These are phyloP conservation scores for Aureobasidium subglaciale DNA, from an alignment of 2,329 filamentous ascomycete genomes.

Conservation along the genomic window DNA sequence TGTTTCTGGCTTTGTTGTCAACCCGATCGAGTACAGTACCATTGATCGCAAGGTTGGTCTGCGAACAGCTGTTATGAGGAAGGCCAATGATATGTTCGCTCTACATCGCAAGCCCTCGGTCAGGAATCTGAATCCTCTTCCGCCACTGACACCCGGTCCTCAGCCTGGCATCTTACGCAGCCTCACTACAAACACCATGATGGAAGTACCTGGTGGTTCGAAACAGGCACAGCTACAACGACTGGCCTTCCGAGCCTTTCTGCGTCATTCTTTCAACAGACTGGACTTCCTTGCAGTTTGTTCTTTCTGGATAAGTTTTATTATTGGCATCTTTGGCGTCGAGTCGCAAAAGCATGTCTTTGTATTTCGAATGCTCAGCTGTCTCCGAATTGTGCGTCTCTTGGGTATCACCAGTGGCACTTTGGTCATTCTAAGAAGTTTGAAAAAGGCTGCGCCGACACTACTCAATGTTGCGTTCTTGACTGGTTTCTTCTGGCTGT, in stretches of 20 bases:
- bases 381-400: constrained; percentile 84
- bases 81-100: constrained; percentile 73
- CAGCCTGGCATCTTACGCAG: constrained; percentile 26
- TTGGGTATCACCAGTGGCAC: constrained; percentile 89
- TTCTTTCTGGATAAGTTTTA: constrained; percentile 90
- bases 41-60: constrained; percentile 72
- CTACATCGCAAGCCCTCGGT: constrained; percentile 67
- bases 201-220: constrained; percentile 51
- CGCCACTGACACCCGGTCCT: constrained; percentile 19
- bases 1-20: constrained; percentile 88
- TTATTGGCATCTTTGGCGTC: constrained; percentile 61
- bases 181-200: constrained; percentile 32
- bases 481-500: constrained; percentile 93
- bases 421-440: constrained; percentile 84
- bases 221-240: constrained; percentile 75
- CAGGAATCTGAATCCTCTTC: constrained; percentile 38
- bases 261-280: constrained; percentile 92
- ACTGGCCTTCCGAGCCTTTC: constrained; percentile 81
- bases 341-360: constrained; percentile 69
- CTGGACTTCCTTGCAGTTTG: constrained; percentile 90
- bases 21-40: constrained; percentile 86
- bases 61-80: constrained; percentile 64
- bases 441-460: constrained; percentile 90
- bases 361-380: constrained; percentile 94
- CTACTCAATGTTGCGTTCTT: constrained; percentile 90